A percentile compares a stretch with the other conserved stretches of the same genome.
phyloP scores from a whole-genome alignment of 768 basidiomycete species.

The Kwoniella dejecticola region DNA sequence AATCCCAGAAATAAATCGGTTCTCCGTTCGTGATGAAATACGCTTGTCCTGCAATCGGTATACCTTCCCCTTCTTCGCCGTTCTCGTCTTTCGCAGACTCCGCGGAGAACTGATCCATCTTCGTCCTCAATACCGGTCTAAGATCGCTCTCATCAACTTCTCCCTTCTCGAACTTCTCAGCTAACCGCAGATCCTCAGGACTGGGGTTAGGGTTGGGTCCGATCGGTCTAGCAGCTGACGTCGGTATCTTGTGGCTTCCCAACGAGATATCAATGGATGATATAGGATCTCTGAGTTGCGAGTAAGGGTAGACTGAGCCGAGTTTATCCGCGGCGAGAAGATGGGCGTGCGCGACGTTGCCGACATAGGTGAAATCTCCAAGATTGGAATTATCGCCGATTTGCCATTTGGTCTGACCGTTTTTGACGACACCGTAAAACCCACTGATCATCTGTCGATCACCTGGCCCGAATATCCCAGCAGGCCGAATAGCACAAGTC shows the following conservation, averaged over 20 bases:
- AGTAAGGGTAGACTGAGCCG: slow-evolving; percentile 58
- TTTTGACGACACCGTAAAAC: slow-evolving; percentile 75
- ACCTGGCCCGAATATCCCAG: slow-evolving; percentile 95
- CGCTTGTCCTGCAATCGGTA: slow-evolving; percentile 85
- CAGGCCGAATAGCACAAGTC: slow-evolving; percentile 86
- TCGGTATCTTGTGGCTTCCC: slow-evolving; percentile 70
- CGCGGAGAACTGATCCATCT: slow-evolving; percentile 74
- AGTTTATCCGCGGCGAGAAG: slow-evolving; percentile 90
- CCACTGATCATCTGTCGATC: slow-evolving; percentile 83
- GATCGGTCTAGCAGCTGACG: slow-evolving; percentile 74
- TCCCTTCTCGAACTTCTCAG: slow-evolving; percentile 56
- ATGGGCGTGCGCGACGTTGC: slow-evolving; percentile 91
- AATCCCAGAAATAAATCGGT: slow-evolving; percentile 95
- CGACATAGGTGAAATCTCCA: slow-evolving; percentile 96
- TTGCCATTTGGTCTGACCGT: slow-evolving; percentile 85
- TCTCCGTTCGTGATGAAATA: slow-evolving; percentile 99
- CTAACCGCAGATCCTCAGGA: slow-evolving; percentile 62
- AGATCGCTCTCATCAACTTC: slow-evolving; percentile 56
- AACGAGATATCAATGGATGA: slow-evolving; percentile 68
- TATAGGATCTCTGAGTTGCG: slow-evolving; percentile 61
- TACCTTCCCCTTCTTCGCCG: slow-evolving; percentile 50
- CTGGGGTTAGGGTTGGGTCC: slow-evolving; percentile 75
- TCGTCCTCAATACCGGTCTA: slow-evolving; percentile 68
- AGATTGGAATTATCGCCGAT: slow-evolving; percentile 91
- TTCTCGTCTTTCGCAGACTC: slow-evolving; percentile 42